A percentile compares a stretch with the other conserved stretches of the same genome.
Conservation (phyloP, 306 rosid species). For the Parietaria judaica region DNA sequence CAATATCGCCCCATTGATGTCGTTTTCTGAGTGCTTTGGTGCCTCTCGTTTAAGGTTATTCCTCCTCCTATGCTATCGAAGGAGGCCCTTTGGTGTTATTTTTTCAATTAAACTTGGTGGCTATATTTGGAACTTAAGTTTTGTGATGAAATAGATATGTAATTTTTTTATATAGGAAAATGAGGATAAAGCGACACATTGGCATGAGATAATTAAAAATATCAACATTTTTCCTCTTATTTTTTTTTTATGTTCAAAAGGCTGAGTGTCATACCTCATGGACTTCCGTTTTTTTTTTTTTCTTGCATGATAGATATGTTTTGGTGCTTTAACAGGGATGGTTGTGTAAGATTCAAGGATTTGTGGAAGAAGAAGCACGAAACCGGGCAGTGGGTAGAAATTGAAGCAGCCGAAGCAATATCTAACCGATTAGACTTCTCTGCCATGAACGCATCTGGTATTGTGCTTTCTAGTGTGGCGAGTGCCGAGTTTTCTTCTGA, state of each 20-base stretch:
- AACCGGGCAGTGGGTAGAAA: conserved; percentile 95
- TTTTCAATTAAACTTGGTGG: no score
- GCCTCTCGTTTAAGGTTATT: conserved; percentile 81
- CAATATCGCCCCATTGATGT: conserved; percentile 55
- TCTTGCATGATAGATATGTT: no score
- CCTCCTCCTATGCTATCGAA: not conserved
- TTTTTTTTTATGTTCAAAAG: no score
- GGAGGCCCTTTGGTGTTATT: conserved; percentile 7
- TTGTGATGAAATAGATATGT: no score
- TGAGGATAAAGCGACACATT: no score
- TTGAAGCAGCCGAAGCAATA: conserved; percentile 77
- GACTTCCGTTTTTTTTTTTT: no score
- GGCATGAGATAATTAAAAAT: no score
- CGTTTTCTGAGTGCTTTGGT: conserved; percentile 87
- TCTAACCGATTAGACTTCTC: conserved; percentile 51
- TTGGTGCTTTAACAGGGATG: conserved; percentile 45
- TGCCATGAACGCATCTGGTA: conserved; percentile 54
- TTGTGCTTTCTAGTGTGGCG: conserved; percentile 52
- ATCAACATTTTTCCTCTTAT: no score
- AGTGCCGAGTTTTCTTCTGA: conserved; percentile 37
- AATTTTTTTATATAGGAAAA: no score
- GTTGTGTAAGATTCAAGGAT: conserved; percentile 63
- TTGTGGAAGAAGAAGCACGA: conserved; percentile 96
- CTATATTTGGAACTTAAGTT: no score
- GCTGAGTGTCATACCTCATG: no score